A percentile compares a stretch with the other conserved stretches of the same genome.
Conservation (phyloP, 1,284 basidiomycete genomes). For the Apiotrichum laibachii region DNA sequence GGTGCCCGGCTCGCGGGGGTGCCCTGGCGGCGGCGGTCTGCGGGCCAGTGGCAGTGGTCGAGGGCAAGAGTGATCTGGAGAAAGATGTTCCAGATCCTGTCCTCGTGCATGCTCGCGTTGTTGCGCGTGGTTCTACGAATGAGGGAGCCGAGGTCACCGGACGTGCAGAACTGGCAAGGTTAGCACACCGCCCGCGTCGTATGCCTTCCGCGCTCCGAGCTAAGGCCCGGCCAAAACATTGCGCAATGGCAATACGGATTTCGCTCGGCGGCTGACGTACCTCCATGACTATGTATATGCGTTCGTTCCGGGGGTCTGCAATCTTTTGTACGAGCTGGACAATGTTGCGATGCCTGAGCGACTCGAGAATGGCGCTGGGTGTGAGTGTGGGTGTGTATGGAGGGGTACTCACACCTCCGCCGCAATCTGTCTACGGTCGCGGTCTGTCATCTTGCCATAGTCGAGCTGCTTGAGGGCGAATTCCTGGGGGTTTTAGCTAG, state of each 20-base stretch:
- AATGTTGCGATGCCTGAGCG: slow-evolving; percentile 89
- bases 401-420: slow-evolving; percentile 81
- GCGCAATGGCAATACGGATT: background rate
- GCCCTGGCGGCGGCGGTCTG: slow-evolving; percentile 25
- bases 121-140: slow-evolving; percentile 60
- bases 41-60: slow-evolving; percentile 74
- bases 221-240: slow-evolving; percentile 13
- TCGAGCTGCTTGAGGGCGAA: slow-evolving; percentile 94
- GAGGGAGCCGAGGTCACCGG: slow-evolving; percentile 82
- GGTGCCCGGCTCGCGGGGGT: no score
- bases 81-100: slow-evolving; percentile 91
- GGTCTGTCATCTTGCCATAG: slow-evolving; percentile 89
- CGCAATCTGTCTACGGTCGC: slow-evolving; percentile 89
- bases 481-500: slow-evolving; percentile 54
- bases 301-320: slow-evolving; percentile 84
- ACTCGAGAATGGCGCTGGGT: slow-evolving; percentile 86
- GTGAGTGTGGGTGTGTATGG: background rate
- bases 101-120: slow-evolving; percentile 74
- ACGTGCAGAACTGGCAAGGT: slow-evolving; percentile 70
- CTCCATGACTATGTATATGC: slow-evolving; percentile 94
- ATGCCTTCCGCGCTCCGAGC: no score
- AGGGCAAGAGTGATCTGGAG: slow-evolving; percentile 88
- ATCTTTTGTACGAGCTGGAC: slow-evolving; percentile 61
- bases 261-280: slow-evolving; percentile 32
- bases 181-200: no score